phyloP scores from a whole-genome alignment of 1,284 basidiomycete species.

The Inonotus hispidus region DNA sequence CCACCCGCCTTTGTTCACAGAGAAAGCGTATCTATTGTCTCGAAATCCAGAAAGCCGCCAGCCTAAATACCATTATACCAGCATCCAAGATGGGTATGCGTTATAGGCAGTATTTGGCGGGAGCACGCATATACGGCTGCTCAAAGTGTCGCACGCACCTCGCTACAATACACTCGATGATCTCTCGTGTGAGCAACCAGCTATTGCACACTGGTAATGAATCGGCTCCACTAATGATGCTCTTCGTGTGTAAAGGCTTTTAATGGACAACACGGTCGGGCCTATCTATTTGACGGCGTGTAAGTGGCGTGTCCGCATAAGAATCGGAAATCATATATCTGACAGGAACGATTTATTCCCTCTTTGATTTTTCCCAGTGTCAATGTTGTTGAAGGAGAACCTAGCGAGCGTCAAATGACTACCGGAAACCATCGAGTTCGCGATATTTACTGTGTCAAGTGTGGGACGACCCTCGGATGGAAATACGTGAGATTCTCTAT shows the following conservation, averaged over 20 bases:
- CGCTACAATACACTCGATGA: constrained; percentile 86
- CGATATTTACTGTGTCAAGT: constrained; percentile 91
- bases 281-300: constrained; percentile 92
- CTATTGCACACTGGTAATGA: constrained; percentile 4
- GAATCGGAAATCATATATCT: constrained; percentile 5
- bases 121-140: constrained; percentile 89
- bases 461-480: constrained; percentile 85
- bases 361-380: constrained; percentile 36
- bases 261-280: constrained; percentile 92
- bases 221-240: neutral
- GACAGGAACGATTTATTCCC: constrained; percentile 12
- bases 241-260: constrained; percentile 55
- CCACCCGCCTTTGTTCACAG: neutral
- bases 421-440: constrained; percentile 95
- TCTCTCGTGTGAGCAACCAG: constrained; percentile 70
- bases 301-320: constrained; percentile 39
- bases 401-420: constrained; percentile 92
- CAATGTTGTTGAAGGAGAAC: constrained; percentile 83
- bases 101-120: constrained; percentile 84
- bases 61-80: neutral
- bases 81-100: constrained; percentile 72
- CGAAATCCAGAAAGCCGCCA: neutral
- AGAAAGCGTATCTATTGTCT: neutral
- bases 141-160: constrained; percentile 90
- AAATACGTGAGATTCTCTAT: constrained; percentile 77